Base-by-base conservation (phyloP, 2,329 filamentous ascomycete genomes). In the Geosmithia morbida region DNA sequence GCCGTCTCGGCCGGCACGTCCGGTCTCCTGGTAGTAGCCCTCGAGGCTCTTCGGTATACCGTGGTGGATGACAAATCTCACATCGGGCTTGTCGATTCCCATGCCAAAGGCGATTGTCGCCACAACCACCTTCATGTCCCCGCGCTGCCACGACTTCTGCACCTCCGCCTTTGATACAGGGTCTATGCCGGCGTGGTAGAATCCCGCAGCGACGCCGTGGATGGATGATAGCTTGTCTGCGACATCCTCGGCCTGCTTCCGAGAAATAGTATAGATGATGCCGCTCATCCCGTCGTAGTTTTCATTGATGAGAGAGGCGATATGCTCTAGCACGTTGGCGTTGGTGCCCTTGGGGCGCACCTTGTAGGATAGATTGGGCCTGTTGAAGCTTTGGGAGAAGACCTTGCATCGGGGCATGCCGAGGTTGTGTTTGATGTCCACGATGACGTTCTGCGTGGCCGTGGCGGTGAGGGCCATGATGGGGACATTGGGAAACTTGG, bases 81-180 rank as follows among this genome's bases (percentile, higher is more conserved):
- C 92, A 60, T 98, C 85, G 1, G 89, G 79, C 62, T 98, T 98
- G 68, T 98, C 92, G 53, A 98, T 98, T n/a, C 92, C 92, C 92
- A 98, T 98, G 7, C 92, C 92, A 60, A 98, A 98, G 20, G 92
- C 92, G 61, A 98, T 97, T 0, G 92, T 98, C 18, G 92, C 94
- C 45, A 98, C 92, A 42, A 98, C 94, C 33, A 98, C 85, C 54
- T 95, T 85, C 56, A 83, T 77, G 46, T 71, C 67, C 6, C 88
- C 87, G 42, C 66, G 68, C 61, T 98, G 92, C 92, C 92, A 98
- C 29, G 79, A 64, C 50, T 75, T 75, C 61, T 97, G 90, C 4
- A 92, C 75, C 7, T 72, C 61, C 1, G 73, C 71, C 60, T 90
- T 90, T 46, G 85, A 77, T 4, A 74, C 66, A 0, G 83, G 61